Conservation (phyloP, 1,284 basidiomycete species). For the Blastosporella zonata region DNA sequence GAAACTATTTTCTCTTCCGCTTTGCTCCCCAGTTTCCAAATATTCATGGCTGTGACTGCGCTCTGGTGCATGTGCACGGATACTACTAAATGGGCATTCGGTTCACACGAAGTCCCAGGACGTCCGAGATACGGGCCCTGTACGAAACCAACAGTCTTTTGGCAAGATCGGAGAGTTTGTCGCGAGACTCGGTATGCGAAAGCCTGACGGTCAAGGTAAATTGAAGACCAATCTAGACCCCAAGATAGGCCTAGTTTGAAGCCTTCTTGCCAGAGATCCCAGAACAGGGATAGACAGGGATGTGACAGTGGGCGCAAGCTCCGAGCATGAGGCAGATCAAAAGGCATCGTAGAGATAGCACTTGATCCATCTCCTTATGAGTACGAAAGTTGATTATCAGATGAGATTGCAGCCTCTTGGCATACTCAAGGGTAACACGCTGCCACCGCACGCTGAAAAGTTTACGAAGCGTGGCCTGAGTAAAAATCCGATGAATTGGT, state of each 20-base stretch:
- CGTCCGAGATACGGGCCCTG: not conserved
- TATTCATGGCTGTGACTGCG: not conserved
- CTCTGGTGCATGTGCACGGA: not conserved
- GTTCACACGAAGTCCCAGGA: not conserved
- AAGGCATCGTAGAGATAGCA: too few relatives aligned
- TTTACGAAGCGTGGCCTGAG: too few relatives aligned
- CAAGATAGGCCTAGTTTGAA: too few relatives aligned
- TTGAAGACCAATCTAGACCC: too few relatives aligned
- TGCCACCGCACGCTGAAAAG: too few relatives aligned
- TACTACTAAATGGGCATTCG: not conserved
- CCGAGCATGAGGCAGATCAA: not conserved
- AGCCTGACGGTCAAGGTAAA: too few relatives aligned
- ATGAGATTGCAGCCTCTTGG: not conserved
- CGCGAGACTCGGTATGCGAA: too few relatives aligned
- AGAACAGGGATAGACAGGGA: not conserved
- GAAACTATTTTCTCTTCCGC: slow-evolving; percentile 4
- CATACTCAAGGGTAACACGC: too few relatives aligned
- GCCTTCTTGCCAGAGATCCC: too few relatives aligned
- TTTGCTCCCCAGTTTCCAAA: not conserved
- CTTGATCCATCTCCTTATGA: too few relatives aligned
- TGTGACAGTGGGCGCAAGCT: not conserved
- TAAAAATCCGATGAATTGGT: too few relatives aligned
- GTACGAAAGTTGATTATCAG: not conserved
- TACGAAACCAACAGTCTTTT: not conserved
- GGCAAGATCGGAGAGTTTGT: too few relatives aligned